phyloP scores from a whole-genome alignment of 2,329 filamentous ascomycete species.

The Alternaria gansuensis region DNA sequence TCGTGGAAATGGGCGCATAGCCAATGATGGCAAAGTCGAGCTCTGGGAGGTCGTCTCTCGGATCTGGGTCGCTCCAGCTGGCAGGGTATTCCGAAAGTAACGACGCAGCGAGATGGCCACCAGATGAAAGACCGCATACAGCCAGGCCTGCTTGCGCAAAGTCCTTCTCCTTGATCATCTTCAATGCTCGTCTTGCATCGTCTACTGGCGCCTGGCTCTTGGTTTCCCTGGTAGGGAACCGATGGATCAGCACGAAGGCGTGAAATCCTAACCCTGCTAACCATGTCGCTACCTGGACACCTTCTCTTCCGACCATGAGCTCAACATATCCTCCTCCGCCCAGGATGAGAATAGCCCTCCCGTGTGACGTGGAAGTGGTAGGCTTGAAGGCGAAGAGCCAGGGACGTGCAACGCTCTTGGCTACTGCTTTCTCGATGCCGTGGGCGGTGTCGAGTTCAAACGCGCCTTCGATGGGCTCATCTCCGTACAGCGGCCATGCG shows the following conservation, averaged over 20 bases:
- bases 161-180: slow-evolving; percentile 17
- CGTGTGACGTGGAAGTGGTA: slow-evolving; percentile 4
- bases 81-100: slow-evolving; percentile 26
- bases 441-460: slow-evolving; percentile 14
- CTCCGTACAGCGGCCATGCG: slow-evolving; percentile 20
- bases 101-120: slow-evolving; percentile 32
- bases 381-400: slow-evolving; percentile 30
- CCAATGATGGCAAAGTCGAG: slow-evolving; percentile 31
- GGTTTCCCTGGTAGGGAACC: slow-evolving; percentile 28
- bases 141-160: not conserved
- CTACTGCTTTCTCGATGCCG: slow-evolving; percentile 24
- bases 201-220: slow-evolving; percentile 28
- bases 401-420: slow-evolving; percentile 24
- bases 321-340: slow-evolving; percentile 32
- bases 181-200: slow-evolving; percentile 24
- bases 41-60: not conserved
- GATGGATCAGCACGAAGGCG: slow-evolving; percentile 32
- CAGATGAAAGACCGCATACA: slow-evolving; percentile 31
- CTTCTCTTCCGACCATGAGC: slow-evolving; percentile 35
- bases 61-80: not conserved
- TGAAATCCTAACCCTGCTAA: slow-evolving; percentile 26
- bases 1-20: slow-evolving; percentile 34
- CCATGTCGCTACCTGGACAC: slow-evolving; percentile 31
- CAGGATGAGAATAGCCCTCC: slow-evolving; percentile 20
- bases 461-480: slow-evolving; percentile 21